Percentiles rank a stretch among this genome's conserved stretches.
These are phyloP conservation scores for Geotrichum cucujoidarum DNA, from an alignment of 1,139 yeast genomes.

Conservation along the genomic window DNA sequence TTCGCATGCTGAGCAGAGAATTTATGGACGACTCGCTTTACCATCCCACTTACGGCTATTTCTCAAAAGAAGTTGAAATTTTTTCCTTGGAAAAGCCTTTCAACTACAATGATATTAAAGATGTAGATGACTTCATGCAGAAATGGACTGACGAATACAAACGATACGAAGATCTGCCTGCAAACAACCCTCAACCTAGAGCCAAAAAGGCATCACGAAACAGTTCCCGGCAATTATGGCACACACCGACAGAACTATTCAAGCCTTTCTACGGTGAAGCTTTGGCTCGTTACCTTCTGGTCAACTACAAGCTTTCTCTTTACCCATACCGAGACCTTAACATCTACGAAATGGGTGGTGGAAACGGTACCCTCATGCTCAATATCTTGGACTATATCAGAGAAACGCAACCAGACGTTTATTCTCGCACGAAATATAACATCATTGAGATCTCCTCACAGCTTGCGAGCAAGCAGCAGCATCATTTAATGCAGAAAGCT, in stretches of 20 bases:
- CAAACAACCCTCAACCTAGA: conserved; percentile 19
- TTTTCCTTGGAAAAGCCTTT: conserved; percentile 48
- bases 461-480: conserved; percentile 58
- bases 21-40: conserved; percentile 83
- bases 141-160: conserved; percentile 65
- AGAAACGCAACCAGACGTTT: conserved; percentile 64
- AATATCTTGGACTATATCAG: conserved; percentile 67
- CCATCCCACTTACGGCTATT: conserved; percentile 78
- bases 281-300: conserved; percentile 64
- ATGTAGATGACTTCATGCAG: conserved; percentile 65
- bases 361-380: conserved; percentile 81
- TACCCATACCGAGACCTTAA: conserved; percentile 61
- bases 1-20: conserved; percentile 68
- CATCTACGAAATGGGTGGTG: conserved; percentile 87
- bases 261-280: conserved; percentile 80
- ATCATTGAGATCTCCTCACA: conserved; percentile 73
- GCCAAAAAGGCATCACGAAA: conserved; percentile 29
- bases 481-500: conserved; percentile 31
- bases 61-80: conserved; percentile 71
- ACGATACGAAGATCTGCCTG: conserved; percentile 45
- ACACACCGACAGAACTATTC: conserved; percentile 82
- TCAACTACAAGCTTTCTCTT: conserved; percentile 63
- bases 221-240: conserved; percentile 66
- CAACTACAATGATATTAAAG: conserved; percentile 51
- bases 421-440: conserved; percentile 59